A percentile compares a stretch with the other conserved stretches of the same genome.
phyloP scores from a whole-genome alignment of 202 grass and related monocot genomes.

The Panicum hallii region DNA sequence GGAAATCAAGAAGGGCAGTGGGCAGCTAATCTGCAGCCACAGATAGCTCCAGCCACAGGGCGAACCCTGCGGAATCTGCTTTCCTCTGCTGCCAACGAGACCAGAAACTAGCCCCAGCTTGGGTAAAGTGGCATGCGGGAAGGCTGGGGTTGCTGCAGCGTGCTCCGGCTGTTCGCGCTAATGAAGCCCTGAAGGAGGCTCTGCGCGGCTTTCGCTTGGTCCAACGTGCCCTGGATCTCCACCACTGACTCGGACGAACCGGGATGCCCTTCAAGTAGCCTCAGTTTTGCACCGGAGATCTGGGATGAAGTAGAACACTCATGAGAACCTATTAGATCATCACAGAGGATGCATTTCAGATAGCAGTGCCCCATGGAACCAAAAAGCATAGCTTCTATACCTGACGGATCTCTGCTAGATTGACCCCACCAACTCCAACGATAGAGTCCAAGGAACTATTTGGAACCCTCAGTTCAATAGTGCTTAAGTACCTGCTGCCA shows the following conservation, averaged over 20 bases:
- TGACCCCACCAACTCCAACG: conserved; percentile 60
- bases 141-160: conserved; percentile 48
- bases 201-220: conserved; percentile 69
- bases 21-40: neutral
- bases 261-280: conserved; percentile 50
- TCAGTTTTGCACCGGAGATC: conserved; percentile 80
- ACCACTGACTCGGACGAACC: conserved; percentile 60
- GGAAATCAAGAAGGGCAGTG: neutral
- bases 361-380: conserved; percentile 6
- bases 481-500: conserved; percentile 64
- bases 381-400: conserved; percentile 49
- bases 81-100: neutral
- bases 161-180: conserved; percentile 46
- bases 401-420: conserved; percentile 76
- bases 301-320: conserved; percentile 32
- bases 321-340: conserved; percentile 29
- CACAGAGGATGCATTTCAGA: neutral
- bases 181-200: conserved; percentile 72
- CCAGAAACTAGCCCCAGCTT: conserved; percentile 52
- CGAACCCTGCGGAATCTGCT: conserved; percentile 6
- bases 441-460: conserved; percentile 64
- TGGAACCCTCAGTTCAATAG: conserved; percentile 66
- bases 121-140: conserved; percentile 47
- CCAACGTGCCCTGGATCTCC: conserved; percentile 74
- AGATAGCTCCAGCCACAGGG: neutral